Base-by-base conservation (phyloP, 441 rosid genomes). In the Iberis amara region DNA sequence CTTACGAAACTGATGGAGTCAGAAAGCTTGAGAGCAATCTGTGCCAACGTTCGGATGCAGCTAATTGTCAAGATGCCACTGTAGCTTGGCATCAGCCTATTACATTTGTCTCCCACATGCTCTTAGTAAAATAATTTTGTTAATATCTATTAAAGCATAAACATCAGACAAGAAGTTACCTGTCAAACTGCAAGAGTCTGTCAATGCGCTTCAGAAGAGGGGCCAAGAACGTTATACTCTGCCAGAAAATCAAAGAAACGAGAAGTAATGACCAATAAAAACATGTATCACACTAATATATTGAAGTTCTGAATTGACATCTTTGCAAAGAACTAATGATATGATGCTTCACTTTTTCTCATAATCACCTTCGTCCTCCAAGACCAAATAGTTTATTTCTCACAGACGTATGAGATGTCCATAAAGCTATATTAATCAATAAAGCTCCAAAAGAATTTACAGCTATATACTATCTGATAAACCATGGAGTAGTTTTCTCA, bases 131-230 rank as follows among this genome's bases (percentile, higher is more conserved):
- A 24, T 24, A 24, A 32, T 56, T 56, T 23, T 21, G 54, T 44
- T 18, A 55, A 46, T 52, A 48, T 18, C 11, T 21, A 56, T 14
- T 32, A 46, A 51, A 59, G 39, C 39, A 53, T 52, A 44, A 47
- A 52, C 10, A 65, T 12, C 31, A 51, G 57, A 66, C 55, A 50
- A 38, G 31, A 66, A 42, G 18, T 57, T 67, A 92, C 97, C 97
- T 82, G 82, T 89, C 97, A 70, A 84, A 92, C 65, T 92, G 97
- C 80, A 92, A 74, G 59, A 92, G 89, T 66, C 84, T 78, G 70
- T 87, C 99, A 14, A 92, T 85, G 68, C 90, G 90, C 79, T 92
- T 92, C 80, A 92, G 90, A 70, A 91, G 92, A 61, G 99, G 86
- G 39, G 97, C 74, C 61, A 92, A 71, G 64, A 82, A 68, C 67